Percentiles rank a stretch among this genome's conserved stretches.
These are phyloP conservation scores for Lyophyllum decastes DNA, from an alignment of 768 basidiomycete genomes.

Conservation along the genomic window DNA sequence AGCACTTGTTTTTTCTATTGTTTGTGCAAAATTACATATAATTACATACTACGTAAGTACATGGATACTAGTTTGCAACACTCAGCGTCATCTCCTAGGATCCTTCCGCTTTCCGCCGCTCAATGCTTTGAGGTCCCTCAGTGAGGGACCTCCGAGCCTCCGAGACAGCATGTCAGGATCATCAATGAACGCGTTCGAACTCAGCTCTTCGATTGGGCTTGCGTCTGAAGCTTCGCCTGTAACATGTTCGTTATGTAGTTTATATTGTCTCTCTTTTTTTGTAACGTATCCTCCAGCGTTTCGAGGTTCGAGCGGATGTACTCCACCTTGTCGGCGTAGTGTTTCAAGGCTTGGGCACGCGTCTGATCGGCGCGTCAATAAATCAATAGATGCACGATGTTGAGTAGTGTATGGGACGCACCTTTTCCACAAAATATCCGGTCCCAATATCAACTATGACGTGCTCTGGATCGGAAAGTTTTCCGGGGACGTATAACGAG, in stretches of 20 bases:
- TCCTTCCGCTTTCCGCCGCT: too few species aligned
- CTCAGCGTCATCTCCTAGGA: too few species aligned
- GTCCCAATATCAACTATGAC: conserved; percentile 97
- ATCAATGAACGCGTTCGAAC: background rate
- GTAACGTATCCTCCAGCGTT: conserved; percentile 83
- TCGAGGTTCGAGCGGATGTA: conserved; percentile 86
- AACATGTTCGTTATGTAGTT: conserved; percentile 72
- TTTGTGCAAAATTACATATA: too few species aligned
- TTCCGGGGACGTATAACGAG: conserved; percentile 94
- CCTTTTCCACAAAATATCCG: conserved; percentile 96
- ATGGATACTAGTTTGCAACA: too few species aligned
- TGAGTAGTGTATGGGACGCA: conserved; percentile 29
- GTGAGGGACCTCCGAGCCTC: too few species aligned
- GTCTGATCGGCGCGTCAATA: conserved; percentile 50
- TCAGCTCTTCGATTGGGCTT: conserved; percentile 20
- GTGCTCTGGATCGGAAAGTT: conserved; percentile 76
- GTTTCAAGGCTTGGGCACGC: conserved; percentile 73
- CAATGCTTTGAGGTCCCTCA: too few species aligned
- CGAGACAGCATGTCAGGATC: background rate
- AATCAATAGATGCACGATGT: background rate
- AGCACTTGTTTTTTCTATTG: too few species aligned
- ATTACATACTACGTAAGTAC: too few species aligned
- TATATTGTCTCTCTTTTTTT: conserved; percentile 90
- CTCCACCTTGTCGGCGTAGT: conserved; percentile 81
- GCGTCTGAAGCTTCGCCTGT: conserved; percentile 56